Conservation (phyloP, 257 asterid species). For the Cynanchum wilfordii region DNA sequence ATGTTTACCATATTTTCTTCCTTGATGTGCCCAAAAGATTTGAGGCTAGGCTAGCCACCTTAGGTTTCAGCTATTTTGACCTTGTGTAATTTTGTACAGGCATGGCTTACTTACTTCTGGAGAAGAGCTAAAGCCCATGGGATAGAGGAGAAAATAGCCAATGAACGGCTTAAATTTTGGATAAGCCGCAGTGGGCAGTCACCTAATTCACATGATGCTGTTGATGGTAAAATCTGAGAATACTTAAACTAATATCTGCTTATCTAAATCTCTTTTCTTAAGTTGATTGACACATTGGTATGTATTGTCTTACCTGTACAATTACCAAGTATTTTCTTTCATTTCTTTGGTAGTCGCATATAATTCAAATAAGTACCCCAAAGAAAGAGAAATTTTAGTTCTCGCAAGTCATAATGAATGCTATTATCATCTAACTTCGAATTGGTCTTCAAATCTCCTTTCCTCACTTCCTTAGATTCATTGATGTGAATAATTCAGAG, state of each 20-base stretch:
- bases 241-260: background rate
- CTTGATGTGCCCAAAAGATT: background rate
- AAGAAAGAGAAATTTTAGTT: too few species aligned
- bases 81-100: slow-evolving; percentile 35
- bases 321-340: too few species aligned
- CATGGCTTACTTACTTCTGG: slow-evolving; percentile 97
- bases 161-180: slow-evolving; percentile 73
- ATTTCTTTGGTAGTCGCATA: background rate
- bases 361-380: too few species aligned
- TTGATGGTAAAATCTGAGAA: slow-evolving; percentile 45
- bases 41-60: background rate
- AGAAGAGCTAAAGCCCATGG: slow-evolving; percentile 84
- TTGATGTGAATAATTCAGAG: background rate
- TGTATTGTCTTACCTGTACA: too few species aligned
- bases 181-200: slow-evolving; percentile 75
- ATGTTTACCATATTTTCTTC: background rate
- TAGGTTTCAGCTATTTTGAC: slow-evolving; percentile 2
- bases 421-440: background rate
- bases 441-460: too few species aligned
- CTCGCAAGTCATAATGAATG: background rate
- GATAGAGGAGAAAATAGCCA: slow-evolving; percentile 72
- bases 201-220: slow-evolving; percentile 86
- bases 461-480: background rate
- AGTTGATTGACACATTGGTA: background rate
- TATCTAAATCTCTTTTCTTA: background rate